A percentile compares a stretch with the other conserved stretches of the same genome.
phyloP scores from a whole-genome alignment of 345 rosid species.

The Populus deltoides region DNA sequence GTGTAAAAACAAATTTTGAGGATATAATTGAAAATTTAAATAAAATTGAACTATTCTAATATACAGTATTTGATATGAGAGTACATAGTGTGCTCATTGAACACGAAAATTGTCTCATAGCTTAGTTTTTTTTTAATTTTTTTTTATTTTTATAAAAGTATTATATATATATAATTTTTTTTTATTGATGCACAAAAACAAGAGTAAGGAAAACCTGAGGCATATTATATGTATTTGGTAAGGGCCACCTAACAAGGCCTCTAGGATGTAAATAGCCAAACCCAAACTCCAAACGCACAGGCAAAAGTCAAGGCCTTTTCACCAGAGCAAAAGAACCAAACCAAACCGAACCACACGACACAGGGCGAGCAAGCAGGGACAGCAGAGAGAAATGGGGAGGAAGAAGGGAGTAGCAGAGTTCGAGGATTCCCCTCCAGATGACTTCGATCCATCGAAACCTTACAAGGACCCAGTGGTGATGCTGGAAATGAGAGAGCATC shows the following conservation, averaged over 20 bases:
- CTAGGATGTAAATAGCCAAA: background rate
- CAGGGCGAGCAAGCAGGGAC: background rate
- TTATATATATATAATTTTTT: too few species aligned
- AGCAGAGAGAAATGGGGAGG: slow-evolving; percentile 67
- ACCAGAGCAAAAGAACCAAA: background rate
- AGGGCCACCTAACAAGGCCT: background rate
- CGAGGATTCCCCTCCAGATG: slow-evolving; percentile 97
- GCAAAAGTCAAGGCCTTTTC: background rate
- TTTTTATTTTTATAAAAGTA: too few species aligned
- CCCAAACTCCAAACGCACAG: background rate
- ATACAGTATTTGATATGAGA: too few species aligned
- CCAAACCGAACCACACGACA: background rate
- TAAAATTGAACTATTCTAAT: too few species aligned
- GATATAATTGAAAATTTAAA: too few species aligned
- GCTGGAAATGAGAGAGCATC: slow-evolving; percentile 97
- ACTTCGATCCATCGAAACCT: slow-evolving; percentile 75
- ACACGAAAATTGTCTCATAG: too few species aligned
- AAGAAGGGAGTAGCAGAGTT: slow-evolving; percentile 82
- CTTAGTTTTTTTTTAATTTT: too few species aligned
- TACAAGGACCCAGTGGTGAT: slow-evolving; percentile 98
- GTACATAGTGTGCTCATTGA: too few species aligned
- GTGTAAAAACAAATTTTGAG: too few species aligned
- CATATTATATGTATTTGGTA: background rate
- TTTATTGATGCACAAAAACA: too few species aligned
- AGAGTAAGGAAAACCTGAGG: too few species aligned